Base-by-base conservation (phyloP, 2,329 filamentous ascomycete genomes). In the Fusarium sublunatum region DNA sequence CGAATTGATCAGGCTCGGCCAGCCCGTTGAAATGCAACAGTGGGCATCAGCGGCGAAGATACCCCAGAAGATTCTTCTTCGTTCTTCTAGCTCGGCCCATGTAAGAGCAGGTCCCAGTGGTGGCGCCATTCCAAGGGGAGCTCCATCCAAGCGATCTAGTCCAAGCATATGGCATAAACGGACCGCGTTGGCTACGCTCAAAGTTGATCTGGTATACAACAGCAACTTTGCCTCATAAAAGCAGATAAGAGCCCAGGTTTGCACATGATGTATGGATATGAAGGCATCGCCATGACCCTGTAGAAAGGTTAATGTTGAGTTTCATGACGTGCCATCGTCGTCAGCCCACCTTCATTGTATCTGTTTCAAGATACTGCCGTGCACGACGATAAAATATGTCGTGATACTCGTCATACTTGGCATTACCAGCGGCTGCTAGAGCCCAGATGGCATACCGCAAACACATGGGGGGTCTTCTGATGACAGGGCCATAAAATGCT, bases 361-460 rank as follows among this genome's bases (percentile, higher is more conserved):
- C 92, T 32, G 85, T 81, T 65, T 97, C 89, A 0, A 89, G 83
- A 72, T 97, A 97, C 65, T 93, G 93, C 28, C 93, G 85, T 5
- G 93, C 86, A 38, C 92, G 85, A 46, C 86, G 84, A 73, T 97
- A 97, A 70, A 97, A 93, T 43, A 93, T 83, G 7, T 91, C 88
- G 59, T 92, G 87, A 35, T 92, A 85, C 8, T 80, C 78, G 7
- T 83, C 81, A 70, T 96, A 96, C 71, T 92, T 92, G 36, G 91
- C 84, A 29, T 88, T 86, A 2, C 88, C 81, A 12, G 86, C 85
- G 6, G 92, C 87, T 8, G 91, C 91, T 68, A 91, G 80, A n/a
- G 88, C 86, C 92, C 93, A 97, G 73, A 97, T 91, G 24, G 88
- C 89, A 75, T 97, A 97, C 70, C 93, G 86, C 38, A 97, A 78